Evolutionary conservation across 2,329 filamentous ascomycete genomes (phyloP).

Genomic region (Colletotrichum limetticola): DNA sequence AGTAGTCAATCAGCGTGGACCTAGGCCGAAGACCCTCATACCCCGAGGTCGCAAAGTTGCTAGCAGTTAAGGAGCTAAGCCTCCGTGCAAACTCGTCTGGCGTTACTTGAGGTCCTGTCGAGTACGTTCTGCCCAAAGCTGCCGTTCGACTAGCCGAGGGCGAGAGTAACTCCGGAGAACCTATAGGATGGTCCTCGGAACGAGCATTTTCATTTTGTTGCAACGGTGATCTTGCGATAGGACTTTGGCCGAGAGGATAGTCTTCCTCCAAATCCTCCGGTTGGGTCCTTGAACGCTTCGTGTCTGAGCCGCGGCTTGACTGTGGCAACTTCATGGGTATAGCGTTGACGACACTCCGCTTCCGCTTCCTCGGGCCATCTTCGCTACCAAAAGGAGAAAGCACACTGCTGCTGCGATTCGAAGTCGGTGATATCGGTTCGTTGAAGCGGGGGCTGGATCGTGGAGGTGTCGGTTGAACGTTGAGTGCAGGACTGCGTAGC

Average conservation of each 20-base stretch:
- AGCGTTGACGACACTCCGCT: slow-evolving; percentile 24
- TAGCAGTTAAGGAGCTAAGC: slow-evolving; percentile 31
- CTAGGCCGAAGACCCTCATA: slow-evolving; percentile 20
- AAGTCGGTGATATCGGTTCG: slow-evolving; percentile 23
- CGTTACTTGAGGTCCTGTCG: slow-evolving; percentile 12
- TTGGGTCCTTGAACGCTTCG: slow-evolving; percentile 16
- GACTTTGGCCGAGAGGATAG: slow-evolving; percentile 14
- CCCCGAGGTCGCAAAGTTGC: slow-evolving; percentile 24
- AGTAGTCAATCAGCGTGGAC: slow-evolving; percentile 34
- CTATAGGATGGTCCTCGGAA: slow-evolving; percentile 7
- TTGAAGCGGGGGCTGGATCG: slow-evolving; percentile 4
- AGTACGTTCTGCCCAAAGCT: background rate
- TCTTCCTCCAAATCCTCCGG: slow-evolving; percentile 24
- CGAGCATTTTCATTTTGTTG: slow-evolving; percentile 1
- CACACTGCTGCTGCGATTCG: slow-evolving; percentile 6
- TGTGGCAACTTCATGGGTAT: slow-evolving; percentile 33
- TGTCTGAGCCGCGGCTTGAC: slow-evolving; percentile 7
- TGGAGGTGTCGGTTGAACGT: slow-evolving; percentile 38
- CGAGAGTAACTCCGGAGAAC: slow-evolving; percentile 20
- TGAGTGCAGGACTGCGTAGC: slow-evolving; percentile 52
- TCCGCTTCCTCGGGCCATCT: slow-evolving; percentile 35
- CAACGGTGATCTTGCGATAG: slow-evolving; percentile 8
- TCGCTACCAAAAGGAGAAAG: slow-evolving; percentile 25
- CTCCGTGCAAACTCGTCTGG: slow-evolving; percentile 29
- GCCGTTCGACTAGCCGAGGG: slow-evolving; percentile 7